Base-by-base conservation (phyloP, 176 grass and related monocot species). In the Ampelocalamus luodianensis region DNA sequence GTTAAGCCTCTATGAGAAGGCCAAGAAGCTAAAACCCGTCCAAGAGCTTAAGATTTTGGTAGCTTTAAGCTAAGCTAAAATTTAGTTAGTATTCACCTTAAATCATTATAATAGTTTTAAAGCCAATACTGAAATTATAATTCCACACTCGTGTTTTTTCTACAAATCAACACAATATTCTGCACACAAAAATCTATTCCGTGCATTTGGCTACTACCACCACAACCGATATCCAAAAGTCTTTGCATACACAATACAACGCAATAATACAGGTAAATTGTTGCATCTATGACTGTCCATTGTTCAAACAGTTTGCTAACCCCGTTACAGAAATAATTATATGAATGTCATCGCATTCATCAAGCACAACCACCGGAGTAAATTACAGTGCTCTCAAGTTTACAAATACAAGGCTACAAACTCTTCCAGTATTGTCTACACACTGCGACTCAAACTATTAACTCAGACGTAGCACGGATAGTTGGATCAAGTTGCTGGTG, bases 391-490 rank as follows among this genome's bases (percentile, higher is more conserved):
- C 24, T 24, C 45, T 42, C 23, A 70, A 63, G 23, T 79, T 74
- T 79, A 76, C 70, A 87, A 38, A 79, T 76, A 71, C 22, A 46
- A 24, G 15, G 8, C 14, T 71, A 29, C 15, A 86, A 27, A 16
- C 39, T 68, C 75, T 22, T 76, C 62, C 18, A 34, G 5, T 34
- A 27, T 44, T 51, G 15, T 58, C 66, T 39, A 24, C 50, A 72
- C 34, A 1, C 20, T 27, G 51, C 2, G 9, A 66, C 1, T 50
- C 56, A 46, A 32, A 71, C n/a, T 39, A 22, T 48, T 58, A 29
- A 61, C 58, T 72, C 72, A 22, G 74, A 7, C 17, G 12, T 38
- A 65, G 3, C 54, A 29, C 51, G 32, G 20, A 49, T 54, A 44
- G 54, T 27, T 65, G 29, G 24, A 70, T 55, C 14, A 63, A 68